Evolutionary conservation across 306 rosid species (phyloP), one percentile per base, ranked within the genome.

Genomic region (Citrullus mucosospermus): DNA sequence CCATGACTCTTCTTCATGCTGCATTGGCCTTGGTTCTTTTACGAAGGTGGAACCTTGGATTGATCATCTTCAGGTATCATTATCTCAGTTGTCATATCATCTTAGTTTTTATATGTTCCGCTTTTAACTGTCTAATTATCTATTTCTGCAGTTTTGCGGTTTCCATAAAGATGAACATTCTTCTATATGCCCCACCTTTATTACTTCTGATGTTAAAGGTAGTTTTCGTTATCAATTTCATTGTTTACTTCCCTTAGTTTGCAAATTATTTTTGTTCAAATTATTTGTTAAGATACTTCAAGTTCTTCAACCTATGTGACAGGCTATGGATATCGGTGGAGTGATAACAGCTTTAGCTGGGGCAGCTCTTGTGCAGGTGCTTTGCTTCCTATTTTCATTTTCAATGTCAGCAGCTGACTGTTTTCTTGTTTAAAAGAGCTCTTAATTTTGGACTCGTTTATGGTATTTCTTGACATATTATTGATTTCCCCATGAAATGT

Each of bases 161-260:
- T 86, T 92, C 97, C 13, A 80, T 95, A 62, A 95, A 95, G 96
- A 95, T 95, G 99, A 95, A 95, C 81, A 96, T 91, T 70, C 97
- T 95, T 75, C 96, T 95, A 44, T 95, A 89, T 81, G 99, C 93
- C 76, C 97, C 99, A 36, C 89, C 96, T 41, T 83, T 95, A 50
- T 84, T 95, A 79, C 89, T 92, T 20, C 96, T 95, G 59, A 92
- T 95, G 97, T 81, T 95, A 51, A 92, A 91, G 97, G 99, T 95
- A 84, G 6, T 4, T 68, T 54, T 65, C 8, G 60, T 43, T 36
- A 55, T 79, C 62, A 14, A 25, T 22, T 9, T 44, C 7, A 71
- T 22, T 7, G 14, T 57, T 50, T 82, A 17, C 79, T 61, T 55
- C 50, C 34, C 44, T 12, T 44, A 69, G 28, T 72, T 80, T 0